phyloP scores from a whole-genome alignment of 2,329 filamentous ascomycete species.

The Bipolaris bicolor region DNA sequence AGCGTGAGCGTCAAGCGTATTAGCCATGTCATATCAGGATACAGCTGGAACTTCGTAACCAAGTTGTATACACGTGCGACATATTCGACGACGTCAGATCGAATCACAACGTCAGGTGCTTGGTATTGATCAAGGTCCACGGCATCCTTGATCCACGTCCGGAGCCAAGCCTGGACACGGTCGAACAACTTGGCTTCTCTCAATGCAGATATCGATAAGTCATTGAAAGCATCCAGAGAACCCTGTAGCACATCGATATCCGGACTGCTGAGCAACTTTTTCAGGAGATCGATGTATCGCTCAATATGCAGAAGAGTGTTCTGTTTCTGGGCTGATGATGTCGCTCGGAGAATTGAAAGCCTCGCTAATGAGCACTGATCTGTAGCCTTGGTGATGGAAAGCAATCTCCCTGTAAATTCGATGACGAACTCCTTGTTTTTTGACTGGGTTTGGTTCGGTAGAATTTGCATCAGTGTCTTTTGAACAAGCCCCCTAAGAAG shows the following conservation, averaged over 20 bases:
- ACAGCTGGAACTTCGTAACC: constrained; percentile 35
- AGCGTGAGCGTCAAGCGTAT: constrained; percentile 31
- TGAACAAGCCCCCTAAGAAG: constrained; percentile 36
- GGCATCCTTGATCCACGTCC: constrained; percentile 30
- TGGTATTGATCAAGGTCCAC: constrained; percentile 29
- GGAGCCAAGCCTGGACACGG: constrained; percentile 26
- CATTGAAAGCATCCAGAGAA: constrained; percentile 39
- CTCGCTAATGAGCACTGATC: constrained; percentile 29
- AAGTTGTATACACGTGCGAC: constrained; percentile 29
- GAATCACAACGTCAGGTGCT: constrained; percentile 7
- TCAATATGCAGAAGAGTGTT: constrained; percentile 27
- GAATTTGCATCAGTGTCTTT: constrained; percentile 37
- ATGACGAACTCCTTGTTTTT: constrained; percentile 43
- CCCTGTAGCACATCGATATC: constrained; percentile 18
- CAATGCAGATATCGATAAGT: constrained; percentile 28
- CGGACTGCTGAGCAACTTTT: constrained; percentile 25
- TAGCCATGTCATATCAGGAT: constrained; percentile 28
- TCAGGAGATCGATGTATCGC: constrained; percentile 33
- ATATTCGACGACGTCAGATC: constrained; percentile 22
- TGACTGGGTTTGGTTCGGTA: constrained; percentile 43
- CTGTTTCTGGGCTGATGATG: constrained; percentile 32
- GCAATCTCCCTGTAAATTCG: constrained; percentile 32
- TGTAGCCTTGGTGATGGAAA: constrained; percentile 25
- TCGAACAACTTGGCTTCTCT: constrained; percentile 24
- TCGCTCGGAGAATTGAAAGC: constrained; percentile 37